Percentiles rank a stretch among this genome's conserved stretches.
These are phyloP conservation scores for Sanghuangporus sanghuang DNA, from an alignment of 1,284 basidiomycete species.

Conservation along the genomic window DNA sequence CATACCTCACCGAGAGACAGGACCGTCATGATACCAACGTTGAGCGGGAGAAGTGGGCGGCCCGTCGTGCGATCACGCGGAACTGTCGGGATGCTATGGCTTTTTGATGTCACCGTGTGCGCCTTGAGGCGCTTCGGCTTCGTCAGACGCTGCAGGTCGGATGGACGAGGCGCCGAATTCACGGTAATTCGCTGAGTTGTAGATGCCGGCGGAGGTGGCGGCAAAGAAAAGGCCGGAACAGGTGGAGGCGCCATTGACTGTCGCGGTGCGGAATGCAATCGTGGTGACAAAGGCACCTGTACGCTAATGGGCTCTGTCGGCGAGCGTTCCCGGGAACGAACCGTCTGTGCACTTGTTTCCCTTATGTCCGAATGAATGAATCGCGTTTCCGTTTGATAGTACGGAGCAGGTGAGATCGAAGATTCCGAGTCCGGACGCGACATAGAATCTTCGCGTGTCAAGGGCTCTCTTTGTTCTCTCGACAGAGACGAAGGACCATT, in stretches of 20 bases:
- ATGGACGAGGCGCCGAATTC: constrained; percentile 26
- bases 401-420: constrained; percentile 23
- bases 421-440: constrained; percentile 21
- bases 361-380: neutral
- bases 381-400: neutral
- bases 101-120: constrained; percentile 71
- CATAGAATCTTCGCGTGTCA: neutral
- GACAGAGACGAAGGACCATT: neutral
- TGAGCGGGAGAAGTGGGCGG: constrained; percentile 64
- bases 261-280: neutral
- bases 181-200: neutral
- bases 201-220: neutral
- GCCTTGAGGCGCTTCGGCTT: constrained; percentile 73
- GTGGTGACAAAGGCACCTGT: neutral
- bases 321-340: neutral
- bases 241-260: constrained; percentile 5
- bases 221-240: neutral
- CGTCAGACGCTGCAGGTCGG: constrained; percentile 41
- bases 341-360: neutral
- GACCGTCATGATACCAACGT: constrained; percentile 79
- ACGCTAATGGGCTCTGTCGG: neutral
- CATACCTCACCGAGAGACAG: constrained; percentile 65
- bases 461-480: neutral
- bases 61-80: constrained; percentile 59
- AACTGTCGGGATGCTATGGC: constrained; percentile 66